Evolutionary conservation across 2,329 filamentous ascomycete species (phyloP), one percentile per base, ranked within the genome.

Genomic region (Ophiostoma sp.): DNA sequence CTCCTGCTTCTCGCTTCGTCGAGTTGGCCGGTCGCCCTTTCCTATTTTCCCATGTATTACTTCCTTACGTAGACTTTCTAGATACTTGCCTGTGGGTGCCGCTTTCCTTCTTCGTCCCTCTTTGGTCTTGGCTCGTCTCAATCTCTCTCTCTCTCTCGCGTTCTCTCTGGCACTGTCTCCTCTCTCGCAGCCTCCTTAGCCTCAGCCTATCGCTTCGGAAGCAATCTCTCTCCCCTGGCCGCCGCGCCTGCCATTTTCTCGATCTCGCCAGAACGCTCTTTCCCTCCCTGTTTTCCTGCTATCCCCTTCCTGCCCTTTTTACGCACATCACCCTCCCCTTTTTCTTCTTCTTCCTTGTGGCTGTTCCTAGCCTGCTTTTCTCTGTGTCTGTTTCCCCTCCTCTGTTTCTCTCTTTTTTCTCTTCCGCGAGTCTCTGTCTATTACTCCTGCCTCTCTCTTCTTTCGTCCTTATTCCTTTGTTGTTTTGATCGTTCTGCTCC

Each of bases 201-300:
- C 44, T 44, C 64, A 67, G 39, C 39, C 69, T 70, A 52, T 64
- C 39, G 36, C 52, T 67, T 20, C 52, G 54, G 69, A 68, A 70
- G 69, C 65, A 70, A 70, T 70, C 69, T 70, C 69, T 65, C 69
- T 69, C 41, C 57, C 60, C 62, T 67, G 27, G 31, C 52, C 62
- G 27, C 48, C 60, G 60, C 62, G 23, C 69, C 57, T 66, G 64
- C 65, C 64, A 54, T 39, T 69, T 70, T 70, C 69, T 70, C 70
- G 66, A 67, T 69, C 67, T 67, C 54, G 23, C 27, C 57, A 62
- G 27, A 33, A 62, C 57, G 57, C 57, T 62, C 57, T 33, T 62
- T 33, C 57, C 57, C 52, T 57, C 57, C 57, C 57, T 62, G 57
- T 27, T 33, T 62, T 70, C 35, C 57, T 62, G 27, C 57, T 33